phyloP scores from a whole-genome alignment of 129 eudicot genomes.

The Dittrichia graveolens region DNA sequence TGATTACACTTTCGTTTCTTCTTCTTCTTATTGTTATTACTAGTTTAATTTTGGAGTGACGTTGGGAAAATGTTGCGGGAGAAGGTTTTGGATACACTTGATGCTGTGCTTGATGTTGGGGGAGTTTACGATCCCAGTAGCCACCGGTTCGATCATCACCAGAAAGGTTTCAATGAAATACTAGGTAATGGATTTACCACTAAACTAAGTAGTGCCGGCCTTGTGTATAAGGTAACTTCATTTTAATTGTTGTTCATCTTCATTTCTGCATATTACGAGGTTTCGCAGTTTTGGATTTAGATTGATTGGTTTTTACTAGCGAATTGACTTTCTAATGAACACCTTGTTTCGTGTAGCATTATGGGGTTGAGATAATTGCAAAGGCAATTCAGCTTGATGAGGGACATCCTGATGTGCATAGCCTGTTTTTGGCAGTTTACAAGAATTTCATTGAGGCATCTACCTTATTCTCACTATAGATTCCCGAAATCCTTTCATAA shows the following conservation, averaged over 20 bases:
- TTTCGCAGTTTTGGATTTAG: background rate
- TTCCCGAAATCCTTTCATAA: no score
- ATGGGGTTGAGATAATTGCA: conserved; percentile 75
- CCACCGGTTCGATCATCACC: conserved; percentile 91
- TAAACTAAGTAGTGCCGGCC: conserved; percentile 97
- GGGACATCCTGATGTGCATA: conserved; percentile 60
- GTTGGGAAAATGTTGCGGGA: conserved; percentile 28
- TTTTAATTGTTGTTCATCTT: background rate
- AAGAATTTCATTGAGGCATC: conserved; percentile 74
- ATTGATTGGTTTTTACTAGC: background rate
- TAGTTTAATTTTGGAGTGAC: conserved; percentile 10
- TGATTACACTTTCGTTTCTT: background rate
- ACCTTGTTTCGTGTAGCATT: conserved; percentile 48
- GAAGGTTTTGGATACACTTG: conserved; percentile 79
- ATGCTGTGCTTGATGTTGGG: conserved; percentile 95
- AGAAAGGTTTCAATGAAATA: conserved; percentile 78
- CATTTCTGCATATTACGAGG: background rate
- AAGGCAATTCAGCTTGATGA: conserved; percentile 60
- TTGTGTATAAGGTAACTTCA: conserved; percentile 76
- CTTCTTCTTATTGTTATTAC: background rate
- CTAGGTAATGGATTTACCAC: conserved; percentile 84
- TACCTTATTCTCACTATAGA: no score
- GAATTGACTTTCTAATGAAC: conserved; percentile 11
- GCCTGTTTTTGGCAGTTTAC: conserved; percentile 60
- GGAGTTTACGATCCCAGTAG: conserved; percentile 77